Conservation (phyloP, 805 yeast species). For the Saccharomycopsis fermentans region DNA sequence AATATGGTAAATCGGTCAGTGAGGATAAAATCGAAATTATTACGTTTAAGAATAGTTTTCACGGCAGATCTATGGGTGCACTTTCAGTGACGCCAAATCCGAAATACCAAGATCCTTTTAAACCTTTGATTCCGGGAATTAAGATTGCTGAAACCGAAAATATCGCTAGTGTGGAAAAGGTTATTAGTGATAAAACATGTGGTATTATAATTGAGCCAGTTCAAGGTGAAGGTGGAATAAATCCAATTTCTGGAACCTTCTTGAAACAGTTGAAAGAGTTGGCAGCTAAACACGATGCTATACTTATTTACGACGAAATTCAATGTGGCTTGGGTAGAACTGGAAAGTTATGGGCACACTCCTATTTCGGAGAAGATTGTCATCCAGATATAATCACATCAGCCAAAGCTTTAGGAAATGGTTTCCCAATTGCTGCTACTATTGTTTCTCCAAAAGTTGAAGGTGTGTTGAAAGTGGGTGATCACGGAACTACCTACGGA, state of each 20-base stretch:
- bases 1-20: constrained; percentile 52
- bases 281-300: constrained; percentile 59
- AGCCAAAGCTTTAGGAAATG: constrained; percentile 96
- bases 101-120: constrained; percentile 85
- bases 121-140: constrained; percentile 88
- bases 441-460: constrained; percentile 77
- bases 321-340: constrained; percentile 95
- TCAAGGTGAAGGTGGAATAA: constrained; percentile 97
- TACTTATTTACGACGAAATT: constrained; percentile 87
- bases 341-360: constrained; percentile 91
- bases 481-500: constrained; percentile 96
- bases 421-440: constrained; percentile 93
- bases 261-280: constrained; percentile 53
- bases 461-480: constrained; percentile 68
- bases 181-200: constrained; percentile 39
- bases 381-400: constrained; percentile 91
- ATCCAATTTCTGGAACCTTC: constrained; percentile 54
- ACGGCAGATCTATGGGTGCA: constrained; percentile 93
- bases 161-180: constrained; percentile 44
- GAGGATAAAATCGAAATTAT: constrained; percentile 63
- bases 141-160: constrained; percentile 54
- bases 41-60: constrained; percentile 85
- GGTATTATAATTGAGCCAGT: constrained; percentile 95
- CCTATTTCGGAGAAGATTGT: constrained; percentile 59
- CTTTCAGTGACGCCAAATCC: constrained; percentile 85